These are phyloP conservation scores for Trametes sanguinea DNA, from an alignment of 768 basidiomycete genomes.

Conservation along the genomic window DNA sequence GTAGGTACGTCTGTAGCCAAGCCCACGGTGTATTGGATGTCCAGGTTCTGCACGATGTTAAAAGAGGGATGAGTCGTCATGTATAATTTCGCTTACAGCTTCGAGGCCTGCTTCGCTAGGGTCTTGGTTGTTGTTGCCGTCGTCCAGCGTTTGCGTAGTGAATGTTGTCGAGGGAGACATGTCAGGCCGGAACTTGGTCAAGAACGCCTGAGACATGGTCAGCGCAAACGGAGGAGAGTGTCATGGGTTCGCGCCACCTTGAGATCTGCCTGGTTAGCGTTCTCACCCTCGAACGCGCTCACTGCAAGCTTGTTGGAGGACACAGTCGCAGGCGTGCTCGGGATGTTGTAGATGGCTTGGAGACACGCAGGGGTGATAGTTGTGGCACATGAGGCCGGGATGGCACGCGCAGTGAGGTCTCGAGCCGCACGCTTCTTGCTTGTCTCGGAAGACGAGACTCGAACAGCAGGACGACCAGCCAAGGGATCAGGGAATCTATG, in stretches of 20 bases:
- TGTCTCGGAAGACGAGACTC: slow-evolving; percentile 23
- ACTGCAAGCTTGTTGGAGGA: slow-evolving; percentile 35
- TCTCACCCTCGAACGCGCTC: slow-evolving; percentile 37
- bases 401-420: slow-evolving; percentile 6
- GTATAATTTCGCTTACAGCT: slow-evolving; percentile 40
- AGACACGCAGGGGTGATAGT: slow-evolving; percentile 36
- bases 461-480: slow-evolving; percentile 2
- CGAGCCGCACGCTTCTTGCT: slow-evolving; percentile 5
- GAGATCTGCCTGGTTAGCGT: slow-evolving; percentile 33
- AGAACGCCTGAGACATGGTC: slow-evolving; percentile 46
- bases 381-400: slow-evolving; percentile 27
- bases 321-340: slow-evolving; percentile 26
- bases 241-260: slow-evolving; percentile 3
- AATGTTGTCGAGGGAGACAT: slow-evolving; percentile 21
- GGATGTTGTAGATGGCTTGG: slow-evolving; percentile 34
- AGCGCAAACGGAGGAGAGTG: neutral
- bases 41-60: slow-evolving; percentile 25
- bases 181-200: slow-evolving; percentile 20
- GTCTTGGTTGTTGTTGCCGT: slow-evolving; percentile 51
- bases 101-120: slow-evolving; percentile 54
- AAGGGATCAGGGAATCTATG: slow-evolving; percentile 23
- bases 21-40: slow-evolving; percentile 33
- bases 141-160: slow-evolving; percentile 43
- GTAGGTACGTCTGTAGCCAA: slow-evolving; percentile 52
- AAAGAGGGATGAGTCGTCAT: neutral